Percentiles rank a stretch among this genome's conserved stretches.
Evolutionary conservation across 2,329 filamentous ascomycete species (phyloP).

Genomic region (Emericellopsis atlantica): DNA sequence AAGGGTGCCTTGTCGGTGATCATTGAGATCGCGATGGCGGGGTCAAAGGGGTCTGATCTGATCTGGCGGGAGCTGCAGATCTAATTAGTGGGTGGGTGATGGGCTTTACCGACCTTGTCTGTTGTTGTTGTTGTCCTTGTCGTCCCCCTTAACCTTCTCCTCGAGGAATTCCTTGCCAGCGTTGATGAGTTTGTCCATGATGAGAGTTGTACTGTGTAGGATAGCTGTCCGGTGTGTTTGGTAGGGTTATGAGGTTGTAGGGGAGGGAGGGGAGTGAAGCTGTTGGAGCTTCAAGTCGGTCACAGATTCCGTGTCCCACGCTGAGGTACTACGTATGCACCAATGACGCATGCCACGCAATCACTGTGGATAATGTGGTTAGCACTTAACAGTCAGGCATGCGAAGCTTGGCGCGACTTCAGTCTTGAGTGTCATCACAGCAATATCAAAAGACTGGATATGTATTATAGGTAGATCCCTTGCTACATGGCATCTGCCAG

Average conservation of each 20-base stretch:
- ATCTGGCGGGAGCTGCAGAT: constrained; percentile 1
- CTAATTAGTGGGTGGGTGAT: neutral
- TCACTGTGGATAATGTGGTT: neutral
- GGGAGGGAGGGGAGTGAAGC: neutral
- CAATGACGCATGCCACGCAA: neutral
- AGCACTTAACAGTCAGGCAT: no score
- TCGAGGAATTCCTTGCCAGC: constrained; percentile 23
- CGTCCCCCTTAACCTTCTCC: constrained; percentile 10
- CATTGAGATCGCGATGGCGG: no score
- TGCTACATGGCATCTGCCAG: no score
- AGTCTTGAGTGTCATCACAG: no score
- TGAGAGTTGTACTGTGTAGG: constrained; percentile 3
- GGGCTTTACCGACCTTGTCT: constrained; percentile 9
- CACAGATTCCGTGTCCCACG: no score
- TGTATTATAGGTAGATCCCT: no score
- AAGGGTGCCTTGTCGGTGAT: no score
- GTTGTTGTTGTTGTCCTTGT: constrained; percentile 11
- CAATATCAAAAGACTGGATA: no score
- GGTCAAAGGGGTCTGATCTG: no score
- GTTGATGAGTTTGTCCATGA: constrained; percentile 25
- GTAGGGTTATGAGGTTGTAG: neutral
- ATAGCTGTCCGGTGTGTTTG: neutral
- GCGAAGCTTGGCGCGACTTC: no score
- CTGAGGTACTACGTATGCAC: neutral
- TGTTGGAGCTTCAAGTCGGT: neutral